Evolutionary conservation across 192 early-diverging fungal genomes (phyloP), one percentile per base, ranked within the genome.

Genomic region (Coemansia sp.): DNA sequence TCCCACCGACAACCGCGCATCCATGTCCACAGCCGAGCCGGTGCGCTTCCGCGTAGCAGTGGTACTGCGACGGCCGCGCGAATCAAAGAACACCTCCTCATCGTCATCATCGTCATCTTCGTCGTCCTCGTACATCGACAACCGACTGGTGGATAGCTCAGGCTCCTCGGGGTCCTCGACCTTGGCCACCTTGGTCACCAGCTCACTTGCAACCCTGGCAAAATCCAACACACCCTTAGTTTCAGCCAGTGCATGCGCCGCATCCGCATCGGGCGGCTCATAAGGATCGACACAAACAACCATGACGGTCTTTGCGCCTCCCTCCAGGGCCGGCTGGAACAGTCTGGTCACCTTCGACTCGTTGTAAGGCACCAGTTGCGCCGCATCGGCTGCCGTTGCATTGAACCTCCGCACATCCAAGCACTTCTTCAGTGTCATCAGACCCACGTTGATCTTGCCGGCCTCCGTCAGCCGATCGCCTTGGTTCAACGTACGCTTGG

Each of bases 361-460:
- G 20, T 83, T 79, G 55, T 83, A 90, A 4, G 88, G 88, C 13
- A 90, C 88, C 20, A 82, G 63, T 62, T 74, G 67, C 45, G 55
- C 14, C 2, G 22, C 22, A 4, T 13, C 40, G 20, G 17, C 50
- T 11, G 11, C 52, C 19, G 57, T 7, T 1, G 76, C 67, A 68
- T 90, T 90, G 40, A 67, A 64, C 38, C 86, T 64, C 8, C 86
- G 58, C 4, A 85, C 83, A 25, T 88, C 86, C 67, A 92, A 83
- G 58, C 87, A 89, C 63, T 90, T 88, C 15, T 88, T 84, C 2
- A 91, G 70, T 5, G 85, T 84, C 84, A 89, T 85, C 53, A 89
- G 68, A 38, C 85, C 84, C 34, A 82, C 87, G 73, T 91, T 89
- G 65, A 87, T 87, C 44, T 87, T 85, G 31, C 85, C 84, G 0